phyloP scores from a whole-genome alignment of 306 rosid species.

The Pterocarpus macrocarpus region DNA sequence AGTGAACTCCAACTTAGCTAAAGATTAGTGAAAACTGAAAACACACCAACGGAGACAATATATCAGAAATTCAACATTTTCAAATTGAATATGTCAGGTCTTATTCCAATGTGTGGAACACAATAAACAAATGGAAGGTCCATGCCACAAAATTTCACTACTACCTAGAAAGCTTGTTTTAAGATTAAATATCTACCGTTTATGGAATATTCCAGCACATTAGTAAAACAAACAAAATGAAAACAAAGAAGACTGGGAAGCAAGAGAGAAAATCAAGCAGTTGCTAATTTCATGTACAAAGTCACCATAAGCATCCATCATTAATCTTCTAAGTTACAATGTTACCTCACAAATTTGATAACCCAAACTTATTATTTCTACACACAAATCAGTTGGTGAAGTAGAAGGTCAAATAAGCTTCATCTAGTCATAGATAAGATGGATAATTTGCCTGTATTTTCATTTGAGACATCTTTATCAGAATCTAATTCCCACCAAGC shows the following conservation, averaged over 20 bases:
- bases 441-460: conserved; percentile 23
- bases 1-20: background rate
- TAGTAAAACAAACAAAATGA: conserved; percentile 1
- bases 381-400: background rate
- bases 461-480: conserved; percentile 35
- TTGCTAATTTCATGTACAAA: conserved; percentile 30
- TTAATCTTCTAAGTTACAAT: conserved; percentile 2
- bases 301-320: conserved; percentile 18
- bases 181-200: conserved; percentile 1
- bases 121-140: conserved; percentile 3
- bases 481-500: conserved; percentile 83
- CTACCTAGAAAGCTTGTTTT: background rate
- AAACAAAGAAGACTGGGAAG: background rate
- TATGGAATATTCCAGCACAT: conserved; percentile 20
- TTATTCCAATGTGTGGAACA: conserved; percentile 6
- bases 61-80: background rate
- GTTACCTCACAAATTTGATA: conserved; percentile 40
- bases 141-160: conserved; percentile 25
- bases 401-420: conserved; percentile 28
- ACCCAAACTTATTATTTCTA: conserved; percentile 14
- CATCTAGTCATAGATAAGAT: conserved; percentile 16
- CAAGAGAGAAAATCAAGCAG: background rate
- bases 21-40: background rate
- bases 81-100: background rate
- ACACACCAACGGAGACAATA: background rate